Evolutionary conservation across 306 rosid genomes (phyloP).

Genomic region (Glycyrrhiza uralensis): DNA sequence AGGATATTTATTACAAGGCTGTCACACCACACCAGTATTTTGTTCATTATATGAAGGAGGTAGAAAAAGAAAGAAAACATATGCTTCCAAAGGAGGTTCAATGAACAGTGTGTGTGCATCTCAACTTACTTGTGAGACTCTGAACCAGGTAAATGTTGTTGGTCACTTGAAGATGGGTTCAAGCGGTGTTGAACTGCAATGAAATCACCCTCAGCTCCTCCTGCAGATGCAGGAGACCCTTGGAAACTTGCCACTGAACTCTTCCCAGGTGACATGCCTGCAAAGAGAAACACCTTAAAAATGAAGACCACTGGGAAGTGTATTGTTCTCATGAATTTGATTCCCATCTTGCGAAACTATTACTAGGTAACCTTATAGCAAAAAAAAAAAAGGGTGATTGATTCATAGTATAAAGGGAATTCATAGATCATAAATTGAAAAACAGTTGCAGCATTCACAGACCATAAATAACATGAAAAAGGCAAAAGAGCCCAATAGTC

Average conservation of each 20-base stretch:
- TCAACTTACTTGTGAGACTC: constrained; percentile 62
- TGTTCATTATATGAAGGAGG: background rate
- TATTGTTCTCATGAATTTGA: constrained; percentile 7
- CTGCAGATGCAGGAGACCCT: constrained; percentile 56
- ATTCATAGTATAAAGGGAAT: background rate
- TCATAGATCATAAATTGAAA: background rate
- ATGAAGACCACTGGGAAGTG: background rate
- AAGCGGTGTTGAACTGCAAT: constrained; percentile 52
- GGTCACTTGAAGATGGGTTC: constrained; percentile 46
- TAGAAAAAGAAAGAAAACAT: background rate
- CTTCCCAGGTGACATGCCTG: constrained; percentile 66
- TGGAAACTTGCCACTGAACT: constrained; percentile 42
- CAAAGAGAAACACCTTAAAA: constrained; percentile 26
- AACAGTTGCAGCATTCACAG: background rate
- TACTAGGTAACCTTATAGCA: no score
- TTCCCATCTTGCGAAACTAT: background rate
- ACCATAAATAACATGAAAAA: background rate
- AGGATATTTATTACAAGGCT: constrained; percentile 19
- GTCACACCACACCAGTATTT: background rate
- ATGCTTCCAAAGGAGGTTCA: background rate
- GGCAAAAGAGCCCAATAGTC: background rate
- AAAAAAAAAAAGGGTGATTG: no score
- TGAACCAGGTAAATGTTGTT: constrained; percentile 43
- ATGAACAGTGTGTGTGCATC: background rate
- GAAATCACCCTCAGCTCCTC: constrained; percentile 35